Percentiles rank a stretch among this genome's conserved stretches.
phyloP scores from a whole-genome alignment of 192 early-diverging fungal species.

The Obelidium mucronatum region DNA sequence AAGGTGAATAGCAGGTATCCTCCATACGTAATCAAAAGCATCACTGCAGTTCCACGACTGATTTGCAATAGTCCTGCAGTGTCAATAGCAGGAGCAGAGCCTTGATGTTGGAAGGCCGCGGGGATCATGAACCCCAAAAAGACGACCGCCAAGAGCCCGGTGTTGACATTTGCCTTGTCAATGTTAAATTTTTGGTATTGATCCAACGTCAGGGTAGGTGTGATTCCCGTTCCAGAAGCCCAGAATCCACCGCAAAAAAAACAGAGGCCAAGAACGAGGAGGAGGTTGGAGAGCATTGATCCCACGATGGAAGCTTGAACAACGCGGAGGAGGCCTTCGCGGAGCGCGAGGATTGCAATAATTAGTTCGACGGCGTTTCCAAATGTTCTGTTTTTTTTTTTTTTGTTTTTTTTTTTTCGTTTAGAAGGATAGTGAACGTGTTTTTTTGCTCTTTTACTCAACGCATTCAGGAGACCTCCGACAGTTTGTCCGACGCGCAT shows the following conservation, averaged over 20 bases:
- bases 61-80: slow-evolving; percentile 41
- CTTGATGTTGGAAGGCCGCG: slow-evolving; percentile 1
- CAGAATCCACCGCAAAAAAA: slow-evolving; percentile 81
- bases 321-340: slow-evolving; percentile 76
- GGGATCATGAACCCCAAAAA: slow-evolving; percentile 38
- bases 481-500: slow-evolving; percentile 48
- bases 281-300: slow-evolving; percentile 89
- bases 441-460: background rate
- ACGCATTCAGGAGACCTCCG: slow-evolving; percentile 82
- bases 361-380: slow-evolving; percentile 87
- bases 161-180: slow-evolving; percentile 18
- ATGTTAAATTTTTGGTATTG: slow-evolving; percentile 9
- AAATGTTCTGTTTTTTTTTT: slow-evolving; percentile 49
- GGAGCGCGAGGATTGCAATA: slow-evolving; percentile 84
- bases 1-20: slow-evolving; percentile 16
- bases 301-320: slow-evolving; percentile 92
- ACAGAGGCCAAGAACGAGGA: slow-evolving; percentile 86
- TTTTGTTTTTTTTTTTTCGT: background rate
- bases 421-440: too few species aligned
- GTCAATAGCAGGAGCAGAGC: slow-evolving; percentile 29
- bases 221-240: too few species aligned
- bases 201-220: slow-evolving; percentile 35
- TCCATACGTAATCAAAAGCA: slow-evolving; percentile 73
- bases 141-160: slow-evolving; percentile 29
- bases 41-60: slow-evolving; percentile 71